phyloP scores from a whole-genome alignment of 2,329 filamentous ascomycete genomes.

The Mariannaea elegans region DNA sequence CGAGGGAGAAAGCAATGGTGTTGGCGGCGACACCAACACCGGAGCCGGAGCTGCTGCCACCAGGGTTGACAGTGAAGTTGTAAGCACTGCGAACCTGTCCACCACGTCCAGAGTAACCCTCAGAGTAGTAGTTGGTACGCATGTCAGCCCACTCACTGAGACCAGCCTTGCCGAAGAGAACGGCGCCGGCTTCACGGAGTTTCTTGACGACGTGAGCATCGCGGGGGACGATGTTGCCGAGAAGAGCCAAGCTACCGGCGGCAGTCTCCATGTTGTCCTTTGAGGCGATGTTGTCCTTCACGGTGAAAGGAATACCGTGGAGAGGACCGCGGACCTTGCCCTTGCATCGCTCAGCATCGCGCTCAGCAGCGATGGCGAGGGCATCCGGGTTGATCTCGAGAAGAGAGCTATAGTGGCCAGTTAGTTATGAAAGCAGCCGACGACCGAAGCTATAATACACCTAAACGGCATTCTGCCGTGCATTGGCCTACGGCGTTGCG shows the following conservation, averaged over 20 bases:
- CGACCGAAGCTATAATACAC: too few species aligned
- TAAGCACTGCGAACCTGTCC: constrained; percentile 73
- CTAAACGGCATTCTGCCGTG: too few species aligned
- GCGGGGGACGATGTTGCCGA: constrained; percentile 72
- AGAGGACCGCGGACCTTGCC: constrained; percentile 70
- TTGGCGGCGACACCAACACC: constrained; percentile 72
- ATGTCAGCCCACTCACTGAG: constrained; percentile 81
- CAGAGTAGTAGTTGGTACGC: constrained; percentile 72
- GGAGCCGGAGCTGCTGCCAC: constrained; percentile 74
- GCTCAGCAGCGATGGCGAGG: constrained; percentile 65
- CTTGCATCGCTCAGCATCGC: constrained; percentile 67
- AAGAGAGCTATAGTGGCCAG: constrained; percentile 54
- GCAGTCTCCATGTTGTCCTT: constrained; percentile 85
- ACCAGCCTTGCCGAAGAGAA: constrained; percentile 76
- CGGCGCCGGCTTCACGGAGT: constrained; percentile 71
- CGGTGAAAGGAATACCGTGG: constrained; percentile 78
- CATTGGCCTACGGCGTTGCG: neutral
- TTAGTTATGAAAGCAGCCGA: neutral
- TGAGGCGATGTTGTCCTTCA: constrained; percentile 73
- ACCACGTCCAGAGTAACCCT: constrained; percentile 72
- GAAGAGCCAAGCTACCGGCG: constrained; percentile 72
- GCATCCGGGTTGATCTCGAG: constrained; percentile 75
- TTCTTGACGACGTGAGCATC: constrained; percentile 71
- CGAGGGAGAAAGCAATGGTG: constrained; percentile 69
- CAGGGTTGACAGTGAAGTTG: constrained; percentile 73